phyloP scores from a whole-genome alignment of 1,284 basidiomycete genomes.

The Heliocybe sulcata region DNA sequence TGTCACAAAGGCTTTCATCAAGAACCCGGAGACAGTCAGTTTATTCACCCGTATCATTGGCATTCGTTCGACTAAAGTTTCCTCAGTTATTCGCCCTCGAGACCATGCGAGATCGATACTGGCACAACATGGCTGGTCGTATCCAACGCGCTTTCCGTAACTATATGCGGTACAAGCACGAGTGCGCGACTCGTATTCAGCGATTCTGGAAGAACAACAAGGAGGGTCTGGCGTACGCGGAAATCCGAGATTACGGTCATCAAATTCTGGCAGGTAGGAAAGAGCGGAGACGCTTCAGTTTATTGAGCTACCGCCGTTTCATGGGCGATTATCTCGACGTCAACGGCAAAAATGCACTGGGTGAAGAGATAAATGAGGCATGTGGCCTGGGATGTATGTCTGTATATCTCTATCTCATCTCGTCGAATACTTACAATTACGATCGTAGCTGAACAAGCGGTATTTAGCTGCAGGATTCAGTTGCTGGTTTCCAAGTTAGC shows the following conservation, averaged over 20 bases:
- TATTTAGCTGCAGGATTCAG: conserved; percentile 84
- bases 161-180: conserved; percentile 92
- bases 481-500: conserved; percentile 83
- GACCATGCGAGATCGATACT: conserved; percentile 98
- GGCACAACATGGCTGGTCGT: conserved; percentile 98
- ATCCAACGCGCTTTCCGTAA: conserved; percentile 97
- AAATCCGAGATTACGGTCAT: conserved; percentile 91
- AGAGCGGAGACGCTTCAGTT: conserved; percentile 89
- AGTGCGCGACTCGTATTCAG: conserved; percentile 93
- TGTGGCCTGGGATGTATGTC: conserved; percentile 71
- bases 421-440: conserved; percentile 5
- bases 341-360: conserved; percentile 75
- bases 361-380: conserved; percentile 70
- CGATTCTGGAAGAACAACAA: conserved; percentile 99
- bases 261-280: conserved; percentile 88
- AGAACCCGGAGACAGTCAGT: conserved; percentile 94
- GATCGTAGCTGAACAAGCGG: conserved; percentile 59
- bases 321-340: conserved; percentile 96
- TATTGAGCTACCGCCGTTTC: conserved; percentile 92
- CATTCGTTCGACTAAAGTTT: conserved; percentile 2
- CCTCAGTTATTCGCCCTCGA: conserved; percentile 91
- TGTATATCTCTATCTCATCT: conserved; percentile 1
- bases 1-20: conserved; percentile 97
- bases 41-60: background rate
- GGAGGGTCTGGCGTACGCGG: conserved; percentile 83